phyloP scores from a whole-genome alignment of 148 eudicot species.

The Drosera capensis region DNA sequence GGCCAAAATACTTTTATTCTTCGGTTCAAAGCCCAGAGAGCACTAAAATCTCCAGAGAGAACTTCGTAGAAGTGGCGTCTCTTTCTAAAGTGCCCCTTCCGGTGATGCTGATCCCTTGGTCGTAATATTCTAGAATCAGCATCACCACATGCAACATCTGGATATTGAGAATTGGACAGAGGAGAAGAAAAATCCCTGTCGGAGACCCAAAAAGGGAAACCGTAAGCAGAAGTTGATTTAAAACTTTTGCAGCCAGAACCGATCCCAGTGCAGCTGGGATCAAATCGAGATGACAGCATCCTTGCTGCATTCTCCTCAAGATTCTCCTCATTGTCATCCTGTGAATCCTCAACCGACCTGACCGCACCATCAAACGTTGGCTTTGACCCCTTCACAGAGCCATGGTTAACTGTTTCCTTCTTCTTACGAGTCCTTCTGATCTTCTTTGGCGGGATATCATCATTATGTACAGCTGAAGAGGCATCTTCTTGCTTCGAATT shows the following conservation, averaged over 20 bases:
- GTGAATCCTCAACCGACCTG: constrained; percentile 17
- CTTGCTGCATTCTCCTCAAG: constrained; percentile 93
- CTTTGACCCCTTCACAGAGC: constrained; percentile 19
- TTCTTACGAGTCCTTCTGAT: constrained; percentile 25
- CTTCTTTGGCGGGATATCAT: constrained; percentile 26
- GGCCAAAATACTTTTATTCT: constrained; percentile 92
- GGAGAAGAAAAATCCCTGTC: constrained; percentile 13
- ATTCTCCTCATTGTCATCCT: constrained; percentile 71
- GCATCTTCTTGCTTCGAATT: constrained; percentile 23
- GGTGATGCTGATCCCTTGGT: constrained; percentile 40
- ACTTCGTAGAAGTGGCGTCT: constrained; percentile 80
- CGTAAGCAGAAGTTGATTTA: constrained; percentile 20
- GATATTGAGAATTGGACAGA: constrained; percentile 13
- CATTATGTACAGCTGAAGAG: constrained; percentile 21
- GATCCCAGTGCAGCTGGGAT: constrained; percentile 65
- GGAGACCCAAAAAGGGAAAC: constrained; percentile 14
- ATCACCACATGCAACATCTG: constrained; percentile 38
- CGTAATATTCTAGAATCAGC: constrained; percentile 43
- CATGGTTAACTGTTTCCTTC: constrained; percentile 21
- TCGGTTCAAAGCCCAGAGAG: constrained; percentile 57
- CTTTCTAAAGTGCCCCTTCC: constrained; percentile 30
- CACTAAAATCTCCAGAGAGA: constrained; percentile 33
- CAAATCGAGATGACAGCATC: constrained; percentile 98
- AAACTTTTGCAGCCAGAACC: constrained; percentile 31
- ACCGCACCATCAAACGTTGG: constrained; percentile 17